Conservation (phyloP, 768 basidiomycete species). For the Roridomyces roridus region DNA sequence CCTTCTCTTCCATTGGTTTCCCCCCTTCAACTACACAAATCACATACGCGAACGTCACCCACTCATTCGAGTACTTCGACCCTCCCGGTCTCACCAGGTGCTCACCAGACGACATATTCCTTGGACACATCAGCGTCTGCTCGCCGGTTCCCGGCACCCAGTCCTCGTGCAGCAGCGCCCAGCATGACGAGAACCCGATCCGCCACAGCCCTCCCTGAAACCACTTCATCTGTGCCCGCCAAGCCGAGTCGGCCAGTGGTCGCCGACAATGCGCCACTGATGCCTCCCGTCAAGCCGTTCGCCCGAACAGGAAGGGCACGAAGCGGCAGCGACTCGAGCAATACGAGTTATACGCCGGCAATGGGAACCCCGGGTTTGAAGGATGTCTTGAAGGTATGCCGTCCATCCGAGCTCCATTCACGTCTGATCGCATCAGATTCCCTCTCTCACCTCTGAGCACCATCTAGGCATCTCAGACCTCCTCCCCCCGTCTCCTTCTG, state of each 20-base stretch:
- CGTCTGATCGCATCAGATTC: conserved; percentile 48
- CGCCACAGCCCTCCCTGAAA: conserved; percentile 47
- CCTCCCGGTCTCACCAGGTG: conserved; percentile 33
- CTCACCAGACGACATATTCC: conserved; percentile 65
- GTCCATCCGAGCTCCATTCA: background rate
- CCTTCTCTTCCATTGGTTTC: conserved; percentile 26
- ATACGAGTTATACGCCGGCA: conserved; percentile 36
- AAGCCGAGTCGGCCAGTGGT: conserved; percentile 10
- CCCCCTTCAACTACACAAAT: conserved; percentile 24
- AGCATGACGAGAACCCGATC: conserved; percentile 48
- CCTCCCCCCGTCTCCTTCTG: conserved; percentile 76
- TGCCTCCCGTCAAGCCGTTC: conserved; percentile 54
- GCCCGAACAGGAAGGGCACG: conserved; percentile 47
- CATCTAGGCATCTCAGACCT: conserved; percentile 72
- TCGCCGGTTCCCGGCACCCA: conserved; percentile 29
- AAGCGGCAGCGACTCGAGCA: conserved; percentile 54
- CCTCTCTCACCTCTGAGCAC: conserved; percentile 71
- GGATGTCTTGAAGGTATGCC: conserved; percentile 71
- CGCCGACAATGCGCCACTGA: conserved; percentile 32
- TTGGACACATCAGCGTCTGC: conserved; percentile 51
- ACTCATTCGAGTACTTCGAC: conserved; percentile 37
- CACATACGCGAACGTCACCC: conserved; percentile 35
- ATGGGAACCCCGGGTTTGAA: conserved; percentile 65
- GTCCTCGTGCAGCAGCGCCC: conserved; percentile 33
- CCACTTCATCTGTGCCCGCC: conserved; percentile 7